Percentiles rank a stretch among this genome's conserved stretches.
phyloP scores from a whole-genome alignment of 805 yeast genomes.

The Ogataea saltuana region DNA sequence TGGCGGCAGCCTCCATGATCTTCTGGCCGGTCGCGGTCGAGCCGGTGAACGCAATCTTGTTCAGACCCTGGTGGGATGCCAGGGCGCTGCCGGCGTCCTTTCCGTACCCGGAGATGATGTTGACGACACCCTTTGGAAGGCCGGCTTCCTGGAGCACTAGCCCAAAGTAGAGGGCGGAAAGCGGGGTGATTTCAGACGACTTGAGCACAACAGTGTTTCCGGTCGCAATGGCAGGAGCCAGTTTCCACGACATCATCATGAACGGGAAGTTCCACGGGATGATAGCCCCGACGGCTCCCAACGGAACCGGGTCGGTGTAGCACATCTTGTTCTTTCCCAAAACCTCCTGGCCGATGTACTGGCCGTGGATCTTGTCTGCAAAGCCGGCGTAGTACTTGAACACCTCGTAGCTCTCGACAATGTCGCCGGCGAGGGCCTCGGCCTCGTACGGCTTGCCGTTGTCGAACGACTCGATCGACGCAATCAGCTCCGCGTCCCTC shows the following conservation, averaged over 20 bases:
- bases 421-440: slow-evolving; percentile 44
- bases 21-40: slow-evolving; percentile 73
- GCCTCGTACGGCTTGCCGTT: slow-evolving; percentile 55
- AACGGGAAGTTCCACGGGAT: slow-evolving; percentile 86
- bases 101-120: slow-evolving; percentile 73
- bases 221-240: slow-evolving; percentile 74
- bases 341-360: slow-evolving; percentile 43
- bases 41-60: slow-evolving; percentile 79
- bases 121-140: slow-evolving; percentile 74
- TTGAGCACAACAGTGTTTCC: slow-evolving; percentile 73
- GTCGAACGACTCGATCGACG: slow-evolving; percentile 56
- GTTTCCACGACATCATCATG: slow-evolving; percentile 76
- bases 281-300: slow-evolving; percentile 79
- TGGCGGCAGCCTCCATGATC: slow-evolving; percentile 69
- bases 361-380: slow-evolving; percentile 75
- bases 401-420: slow-evolving; percentile 37
- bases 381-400: slow-evolving; percentile 74
- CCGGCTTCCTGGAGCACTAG: slow-evolving; percentile 64
- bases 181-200: slow-evolving; percentile 76
- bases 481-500: slow-evolving; percentile 49
- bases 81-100: slow-evolving; percentile 67
- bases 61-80: slow-evolving; percentile 62
- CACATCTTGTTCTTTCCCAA: slow-evolving; percentile 47
- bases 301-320: slow-evolving; percentile 54
- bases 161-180: slow-evolving; percentile 67